Percentiles rank a stretch among this genome's conserved stretches.
Conservation (phyloP, 208 protist genomes). For the Leishmania major region DNA sequence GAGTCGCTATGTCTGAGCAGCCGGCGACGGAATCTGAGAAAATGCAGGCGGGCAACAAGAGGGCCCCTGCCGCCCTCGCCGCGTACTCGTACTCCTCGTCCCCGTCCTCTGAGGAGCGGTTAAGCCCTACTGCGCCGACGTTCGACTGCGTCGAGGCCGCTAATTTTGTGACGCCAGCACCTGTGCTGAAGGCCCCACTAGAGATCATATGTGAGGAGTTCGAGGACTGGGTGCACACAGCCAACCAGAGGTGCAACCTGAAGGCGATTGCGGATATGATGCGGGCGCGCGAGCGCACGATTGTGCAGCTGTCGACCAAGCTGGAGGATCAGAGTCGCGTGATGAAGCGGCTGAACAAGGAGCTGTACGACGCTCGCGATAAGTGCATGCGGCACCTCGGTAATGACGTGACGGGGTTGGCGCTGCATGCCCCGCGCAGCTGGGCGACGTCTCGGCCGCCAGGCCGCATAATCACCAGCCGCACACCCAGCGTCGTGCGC, state of each 20-base stretch:
- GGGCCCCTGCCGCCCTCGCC: background rate
- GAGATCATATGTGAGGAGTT: slow-evolving; percentile 35
- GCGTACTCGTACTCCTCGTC: background rate
- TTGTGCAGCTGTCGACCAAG: slow-evolving; percentile 6
- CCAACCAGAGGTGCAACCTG: slow-evolving; percentile 36
- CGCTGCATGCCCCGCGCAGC: slow-evolving; percentile 14
- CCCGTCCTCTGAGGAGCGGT: background rate
- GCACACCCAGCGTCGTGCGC: slow-evolving; percentile 2
- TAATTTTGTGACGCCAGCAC: slow-evolving; percentile 21
- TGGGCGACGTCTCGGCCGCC: background rate
- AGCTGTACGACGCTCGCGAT: slow-evolving; percentile 41
- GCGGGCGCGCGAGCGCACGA: slow-evolving; percentile 37
- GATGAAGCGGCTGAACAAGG: slow-evolving; percentile 27
- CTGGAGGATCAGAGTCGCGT: slow-evolving; percentile 5
- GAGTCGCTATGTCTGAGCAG: background rate
- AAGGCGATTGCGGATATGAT: slow-evolving; percentile 26
- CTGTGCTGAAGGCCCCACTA: slow-evolving; percentile 15
- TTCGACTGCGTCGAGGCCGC: slow-evolving; percentile 8
- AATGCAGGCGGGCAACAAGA: background rate
- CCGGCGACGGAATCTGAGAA: background rate
- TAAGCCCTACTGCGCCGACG: background rate
- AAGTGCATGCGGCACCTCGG: slow-evolving; percentile 14
- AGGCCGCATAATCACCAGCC: background rate
- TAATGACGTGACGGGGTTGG: slow-evolving; percentile 32
- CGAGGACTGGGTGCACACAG: slow-evolving; percentile 34